Evolutionary conservation across 2,329 filamentous ascomycete species (phyloP), one percentile per base, ranked within the genome.

Genomic region (Pestalotiopsis sp.): DNA sequence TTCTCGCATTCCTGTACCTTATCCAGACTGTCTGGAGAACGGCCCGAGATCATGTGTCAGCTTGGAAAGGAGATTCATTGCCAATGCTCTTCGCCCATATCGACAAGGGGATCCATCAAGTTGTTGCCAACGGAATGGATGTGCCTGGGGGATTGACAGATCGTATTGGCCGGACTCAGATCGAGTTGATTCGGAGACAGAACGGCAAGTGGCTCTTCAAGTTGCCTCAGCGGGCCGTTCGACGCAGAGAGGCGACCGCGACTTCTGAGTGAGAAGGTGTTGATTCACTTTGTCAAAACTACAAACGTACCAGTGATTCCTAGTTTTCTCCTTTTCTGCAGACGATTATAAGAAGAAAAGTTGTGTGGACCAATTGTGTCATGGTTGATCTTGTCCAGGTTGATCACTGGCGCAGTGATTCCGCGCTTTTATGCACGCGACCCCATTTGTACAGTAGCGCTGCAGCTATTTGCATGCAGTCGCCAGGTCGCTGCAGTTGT

Each of bases 41-140:
- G 17, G 76, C 78, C 31, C 76, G 76, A 36, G 78, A 81, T 67
- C 76, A 74, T 3, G 77, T 83, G 4, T 78, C 75, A 27, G 78
- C 77, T 4, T 81, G 80, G 80, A 82, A 82, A 67, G 74, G 76
- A 23, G 77, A 79, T 59, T 80, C 78, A 13, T 69, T 82, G 67
- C 80, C 80, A 1, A 80, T 82, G 79, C 69, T 82, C 9, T 82
- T 82, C 65, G 80, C 77, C 61, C 75, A 76, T 6, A 78, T 82
- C 20, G 77, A 81, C 57, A 72, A 73, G 5, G 73, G 73, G 31
- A 80, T 81, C 39, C 75, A 79, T 20, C 73, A 69, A 3, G 74
- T 74, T 13, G 77, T 80, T 4, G 65, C 69, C 0, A 72, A 79
- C 56, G 78, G 74, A 17, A 81, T 82, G 79, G 77, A 82, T 67